Percentiles rank a stretch among this genome's conserved stretches.
Conservation (phyloP, 129 eudicot genomes). For the Pulicaria dysenterica region DNA sequence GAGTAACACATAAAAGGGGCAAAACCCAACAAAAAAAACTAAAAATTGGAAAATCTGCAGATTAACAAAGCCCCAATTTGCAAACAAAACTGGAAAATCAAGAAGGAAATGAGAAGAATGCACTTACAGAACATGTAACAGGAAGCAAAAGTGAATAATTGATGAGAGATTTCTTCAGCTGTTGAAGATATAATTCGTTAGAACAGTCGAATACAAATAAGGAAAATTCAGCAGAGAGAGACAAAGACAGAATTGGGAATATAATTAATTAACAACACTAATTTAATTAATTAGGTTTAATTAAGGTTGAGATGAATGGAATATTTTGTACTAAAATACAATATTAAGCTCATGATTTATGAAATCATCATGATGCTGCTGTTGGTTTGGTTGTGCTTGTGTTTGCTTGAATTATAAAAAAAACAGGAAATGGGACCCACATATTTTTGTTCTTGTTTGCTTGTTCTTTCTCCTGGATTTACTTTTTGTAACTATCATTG, state of each 20-base stretch:
- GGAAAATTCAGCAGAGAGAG: conserved; percentile 20
- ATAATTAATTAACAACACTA: conserved; percentile 13
- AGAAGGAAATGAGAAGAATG: conserved; percentile 21
- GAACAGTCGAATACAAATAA: conserved; percentile 15
- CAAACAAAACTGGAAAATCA: conserved; percentile 5
- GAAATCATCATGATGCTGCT: too few species aligned
- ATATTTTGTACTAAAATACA: too few species aligned
- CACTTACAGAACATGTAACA: conserved; percentile 32
- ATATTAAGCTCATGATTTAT: too few species aligned
- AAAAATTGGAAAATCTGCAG: neutral
- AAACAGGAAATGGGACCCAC: too few species aligned
- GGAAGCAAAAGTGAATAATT: conserved; percentile 19
- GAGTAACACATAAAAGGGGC: conserved; percentile 14
- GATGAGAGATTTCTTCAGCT: conserved; percentile 20
- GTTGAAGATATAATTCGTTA: conserved; percentile 21
- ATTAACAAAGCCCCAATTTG: conserved; percentile 1
- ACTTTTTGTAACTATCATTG: too few species aligned
- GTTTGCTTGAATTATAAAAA: too few species aligned
- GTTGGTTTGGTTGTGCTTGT: too few species aligned
- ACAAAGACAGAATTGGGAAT: conserved; percentile 27
- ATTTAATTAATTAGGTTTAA: conserved; percentile 19
- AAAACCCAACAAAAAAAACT: conserved; percentile 19
- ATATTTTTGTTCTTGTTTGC: too few species aligned
- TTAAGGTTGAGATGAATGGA: neutral
- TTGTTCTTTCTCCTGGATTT: too few species aligned